phyloP scores from a whole-genome alignment of 176 grass and related monocot species.

The Oryza meridionalis region DNA sequence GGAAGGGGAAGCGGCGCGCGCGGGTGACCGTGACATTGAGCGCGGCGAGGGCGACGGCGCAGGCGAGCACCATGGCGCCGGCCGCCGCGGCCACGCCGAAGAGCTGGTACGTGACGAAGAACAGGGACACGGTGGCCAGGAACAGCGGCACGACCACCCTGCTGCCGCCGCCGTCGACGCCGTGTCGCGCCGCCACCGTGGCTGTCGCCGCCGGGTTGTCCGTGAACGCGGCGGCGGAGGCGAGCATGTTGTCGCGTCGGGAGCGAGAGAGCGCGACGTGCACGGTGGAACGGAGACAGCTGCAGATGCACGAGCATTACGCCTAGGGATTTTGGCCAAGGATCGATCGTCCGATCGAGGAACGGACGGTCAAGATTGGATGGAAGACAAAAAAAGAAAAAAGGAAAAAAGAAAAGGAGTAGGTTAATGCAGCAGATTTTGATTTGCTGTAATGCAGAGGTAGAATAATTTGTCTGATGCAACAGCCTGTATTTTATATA shows the following conservation, averaged over 20 bases:
- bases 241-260: background rate
- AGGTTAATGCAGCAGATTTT: background rate
- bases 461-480: background rate
- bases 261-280: background rate
- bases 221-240: background rate
- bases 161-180: background rate
- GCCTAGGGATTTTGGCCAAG: background rate
- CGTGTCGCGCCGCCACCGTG: background rate
- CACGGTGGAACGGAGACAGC: background rate
- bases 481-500: background rate
- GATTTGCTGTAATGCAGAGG: background rate
- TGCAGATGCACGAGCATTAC: no score
- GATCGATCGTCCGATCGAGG: background rate
- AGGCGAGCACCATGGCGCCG: background rate
- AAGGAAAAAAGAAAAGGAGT: background rate
- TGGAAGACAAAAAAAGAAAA: background rate
- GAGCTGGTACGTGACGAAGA: conserved; percentile 35
- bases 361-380: background rate
- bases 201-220: background rate
- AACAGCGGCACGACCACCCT: conserved; percentile 5
- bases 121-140: conserved; percentile 8
- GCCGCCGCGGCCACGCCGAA: conserved; percentile 10
- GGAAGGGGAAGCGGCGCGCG: conserved; percentile 29
- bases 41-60: background rate
- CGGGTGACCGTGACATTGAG: conserved; percentile 8